phyloP scores from a whole-genome alignment of 2,329 filamentous ascomycete genomes.

The Aspergillus sp. region DNA sequence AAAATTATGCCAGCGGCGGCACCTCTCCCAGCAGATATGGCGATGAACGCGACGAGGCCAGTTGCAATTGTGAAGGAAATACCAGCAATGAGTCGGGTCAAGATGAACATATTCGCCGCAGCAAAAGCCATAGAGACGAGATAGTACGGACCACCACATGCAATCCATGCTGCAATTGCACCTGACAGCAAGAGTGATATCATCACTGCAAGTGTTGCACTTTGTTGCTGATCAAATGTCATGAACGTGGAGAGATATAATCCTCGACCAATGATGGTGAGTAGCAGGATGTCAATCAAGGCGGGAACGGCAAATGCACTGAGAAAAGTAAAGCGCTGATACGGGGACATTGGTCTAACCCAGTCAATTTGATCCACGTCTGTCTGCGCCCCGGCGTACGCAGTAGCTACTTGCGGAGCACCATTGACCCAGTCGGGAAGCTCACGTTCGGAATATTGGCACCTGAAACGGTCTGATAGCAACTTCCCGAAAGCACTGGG shows the following conservation, averaged over 20 bases:
- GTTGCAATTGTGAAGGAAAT: conserved; percentile 46
- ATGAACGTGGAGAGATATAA: conserved; percentile 56
- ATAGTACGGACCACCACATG: conserved; percentile 57
- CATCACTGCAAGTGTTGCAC: conserved; percentile 53
- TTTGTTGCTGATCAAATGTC: conserved; percentile 42
- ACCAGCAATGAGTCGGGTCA: conserved; percentile 48
- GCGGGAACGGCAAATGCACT: conserved; percentile 58
- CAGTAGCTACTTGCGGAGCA: conserved; percentile 43
- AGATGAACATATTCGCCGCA: conserved; percentile 50
- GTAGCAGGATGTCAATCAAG: conserved; percentile 53
- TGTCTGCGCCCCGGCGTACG: conserved; percentile 48
- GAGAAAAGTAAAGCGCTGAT: conserved; percentile 50
- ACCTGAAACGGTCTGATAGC: conserved; percentile 36
- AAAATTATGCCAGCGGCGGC: conserved; percentile 50
- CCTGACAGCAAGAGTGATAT: conserved; percentile 54
- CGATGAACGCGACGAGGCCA: conserved; percentile 48
- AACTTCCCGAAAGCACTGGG: conserved; percentile 44
- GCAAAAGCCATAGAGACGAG: conserved; percentile 51
- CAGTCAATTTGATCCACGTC: conserved; percentile 46
- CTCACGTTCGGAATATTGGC: conserved; percentile 40
- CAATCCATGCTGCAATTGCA: conserved; percentile 58
- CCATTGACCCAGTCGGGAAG: conserved; percentile 47
- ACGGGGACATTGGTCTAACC: conserved; percentile 38
- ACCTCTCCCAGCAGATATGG: conserved; percentile 42
- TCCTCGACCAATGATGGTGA: conserved; percentile 54